Conservation (phyloP, 164 flowering plant species). For the Vitis rupestris region DNA sequence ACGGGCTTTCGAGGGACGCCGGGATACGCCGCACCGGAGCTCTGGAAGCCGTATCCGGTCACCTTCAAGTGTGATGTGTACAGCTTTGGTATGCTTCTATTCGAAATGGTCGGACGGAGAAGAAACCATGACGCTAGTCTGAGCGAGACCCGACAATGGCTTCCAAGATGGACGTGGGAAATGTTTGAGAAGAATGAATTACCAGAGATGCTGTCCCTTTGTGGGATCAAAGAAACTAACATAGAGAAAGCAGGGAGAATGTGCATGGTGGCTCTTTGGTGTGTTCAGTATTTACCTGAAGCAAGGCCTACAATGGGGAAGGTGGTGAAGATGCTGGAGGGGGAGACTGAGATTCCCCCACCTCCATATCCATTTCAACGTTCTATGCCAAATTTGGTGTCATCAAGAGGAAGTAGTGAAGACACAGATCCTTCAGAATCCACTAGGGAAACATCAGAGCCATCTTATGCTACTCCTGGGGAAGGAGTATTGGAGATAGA, state of each 20-base stretch:
- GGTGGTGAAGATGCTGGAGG: conserved; percentile 7
- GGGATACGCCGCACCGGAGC: conserved; percentile 4
- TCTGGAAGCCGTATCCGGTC: conserved; percentile 1
- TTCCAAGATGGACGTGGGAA: background rate
- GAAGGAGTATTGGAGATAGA: no score
- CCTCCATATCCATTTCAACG: conserved; percentile 2
- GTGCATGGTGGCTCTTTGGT: conserved; percentile 1
- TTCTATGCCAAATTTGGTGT: conserved; percentile 1
- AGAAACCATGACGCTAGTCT: background rate
- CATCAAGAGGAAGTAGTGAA: background rate
- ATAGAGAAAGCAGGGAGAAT: conserved; percentile 6
- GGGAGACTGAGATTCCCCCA: background rate
- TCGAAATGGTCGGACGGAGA: background rate
- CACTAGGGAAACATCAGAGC: conserved; percentile 6
- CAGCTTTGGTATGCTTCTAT: no score
- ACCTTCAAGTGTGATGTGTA: no score
- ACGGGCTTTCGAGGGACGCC: background rate
- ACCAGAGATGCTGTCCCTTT: conserved; percentile 6
- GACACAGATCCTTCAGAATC: conserved; percentile 2
- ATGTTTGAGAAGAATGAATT: background rate
- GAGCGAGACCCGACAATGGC: background rate
- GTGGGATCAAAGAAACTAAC: conserved; percentile 1
- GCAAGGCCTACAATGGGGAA: conserved; percentile 3
- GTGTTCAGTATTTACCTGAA: conserved; percentile 3
- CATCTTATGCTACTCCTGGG: background rate